Base-by-base conservation (phyloP, 495 filamentous ascomycete species). In the Pyrenula aspistea region DNA sequence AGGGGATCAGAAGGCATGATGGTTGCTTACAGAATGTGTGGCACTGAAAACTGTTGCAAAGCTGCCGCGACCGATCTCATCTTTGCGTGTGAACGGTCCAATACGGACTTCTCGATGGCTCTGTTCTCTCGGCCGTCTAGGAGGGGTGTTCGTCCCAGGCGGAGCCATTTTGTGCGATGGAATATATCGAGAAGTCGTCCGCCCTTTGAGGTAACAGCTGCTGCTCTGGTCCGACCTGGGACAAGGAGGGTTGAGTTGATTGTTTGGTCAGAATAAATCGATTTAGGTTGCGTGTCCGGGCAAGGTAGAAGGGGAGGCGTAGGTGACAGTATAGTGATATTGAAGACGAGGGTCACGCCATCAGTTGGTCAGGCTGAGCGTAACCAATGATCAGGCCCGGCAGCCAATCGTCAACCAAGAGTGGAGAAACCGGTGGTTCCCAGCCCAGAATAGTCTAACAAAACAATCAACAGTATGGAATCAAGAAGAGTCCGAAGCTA, bases 21-120 rank as follows among this genome's bases (percentile, higher is more conserved):
- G n/a, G 15, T 15, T 42, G 80, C 86, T 74, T 74, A 94, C 91
- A 70, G 83, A 84, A 67, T 93, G 88, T 49, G 83, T 81, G 62
- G 88, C 91, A 67, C 85, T 82, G 67, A 90, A 96, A 59, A 96
- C 91, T 55, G 88, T 89, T 57, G 91, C 91, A 75, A 96, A 96
- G 79, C 91, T 96, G 47, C 91, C 91, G 73, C 88, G 89, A 54
- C 91, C 91, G 63, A 96, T 95, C 72, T 95, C 85, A 55, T 86
- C 83, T 59, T 87, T 77, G 63, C 89, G 79, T 58, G 77, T 78
- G 66, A 91, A 96, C 57, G 78, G 77, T 49, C 90, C 91, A 64
- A 95, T 81, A 49, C 80, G 70, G 75, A 83, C 80, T 58, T 87
- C 84, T 61, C 74, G 68, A 25, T 68, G 71, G 23, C 67, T 63